Percentiles rank a stretch among this genome's conserved stretches.
Conservation (phyloP, 1,284 basidiomycete genomes). For the Pulveroboletus sp. region DNA sequence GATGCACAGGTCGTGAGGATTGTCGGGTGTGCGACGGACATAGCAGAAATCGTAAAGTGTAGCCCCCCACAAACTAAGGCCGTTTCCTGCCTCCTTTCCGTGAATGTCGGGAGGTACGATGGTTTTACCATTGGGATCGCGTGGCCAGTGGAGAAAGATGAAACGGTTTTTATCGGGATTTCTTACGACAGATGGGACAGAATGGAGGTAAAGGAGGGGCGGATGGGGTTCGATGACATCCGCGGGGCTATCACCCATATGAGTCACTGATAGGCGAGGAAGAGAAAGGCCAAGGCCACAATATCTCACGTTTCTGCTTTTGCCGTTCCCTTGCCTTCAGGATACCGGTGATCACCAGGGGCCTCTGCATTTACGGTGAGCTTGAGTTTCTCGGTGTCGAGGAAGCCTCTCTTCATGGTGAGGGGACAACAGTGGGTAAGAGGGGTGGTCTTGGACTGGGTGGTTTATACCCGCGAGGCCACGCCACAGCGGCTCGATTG, state of each 20-base stretch:
- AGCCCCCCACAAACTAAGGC: constrained; percentile 43
- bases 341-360: neutral
- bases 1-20: constrained; percentile 18
- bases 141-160: constrained; percentile 28
- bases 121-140: constrained; percentile 22
- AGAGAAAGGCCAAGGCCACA: no score
- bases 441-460: no score
- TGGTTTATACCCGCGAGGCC: no score
- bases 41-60: constrained; percentile 47
- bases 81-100: constrained; percentile 38
- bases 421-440: neutral
- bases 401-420: constrained; percentile 26
- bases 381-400: constrained; percentile 21
- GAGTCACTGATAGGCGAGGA: neutral
- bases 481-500: no score
- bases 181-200: neutral
- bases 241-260: neutral
- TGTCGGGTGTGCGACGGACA: constrained; percentile 31
- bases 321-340: constrained; percentile 4
- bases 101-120: constrained; percentile 9
- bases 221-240: neutral
- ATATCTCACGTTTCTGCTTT: constrained; percentile 2
- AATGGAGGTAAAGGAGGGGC: constrained; percentile 12
- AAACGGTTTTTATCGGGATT: constrained; percentile 9
- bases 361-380: neutral